Conservation (phyloP, 331 rosid genomes). For the Malus hybrid region DNA sequence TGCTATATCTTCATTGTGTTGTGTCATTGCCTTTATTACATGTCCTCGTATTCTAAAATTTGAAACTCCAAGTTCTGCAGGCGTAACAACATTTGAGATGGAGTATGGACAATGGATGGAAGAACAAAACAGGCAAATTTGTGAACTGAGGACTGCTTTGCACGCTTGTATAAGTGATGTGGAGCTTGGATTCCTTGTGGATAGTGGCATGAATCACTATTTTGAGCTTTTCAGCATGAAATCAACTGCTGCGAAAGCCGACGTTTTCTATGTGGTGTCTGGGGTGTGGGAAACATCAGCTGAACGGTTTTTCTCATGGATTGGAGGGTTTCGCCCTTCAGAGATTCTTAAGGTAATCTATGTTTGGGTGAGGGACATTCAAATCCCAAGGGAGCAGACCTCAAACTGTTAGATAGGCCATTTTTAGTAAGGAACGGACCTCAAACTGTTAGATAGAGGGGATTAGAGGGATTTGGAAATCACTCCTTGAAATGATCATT, state of each 20-base stretch:
- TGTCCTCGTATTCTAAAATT: slow-evolving; percentile 20
- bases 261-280: slow-evolving; percentile 69
- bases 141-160: slow-evolving; percentile 63
- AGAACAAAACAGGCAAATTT: slow-evolving; percentile 55
- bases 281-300: slow-evolving; percentile 89
- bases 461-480: no score
- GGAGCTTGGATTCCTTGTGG: slow-evolving; percentile 61
- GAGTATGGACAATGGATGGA: slow-evolving; percentile 78
- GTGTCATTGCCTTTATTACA: background rate
- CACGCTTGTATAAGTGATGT: slow-evolving; percentile 46
- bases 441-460: no score
- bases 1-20: slow-evolving; percentile 8
- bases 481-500: no score
- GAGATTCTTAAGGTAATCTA: slow-evolving; percentile 71
- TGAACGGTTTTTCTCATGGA: slow-evolving; percentile 83
- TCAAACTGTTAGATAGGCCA: no score
- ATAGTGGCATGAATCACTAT: slow-evolving; percentile 61
- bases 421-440: no score
- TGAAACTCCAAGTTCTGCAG: slow-evolving; percentile 32
- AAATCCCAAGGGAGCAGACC: no score
- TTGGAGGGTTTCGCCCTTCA: slow-evolving; percentile 96
- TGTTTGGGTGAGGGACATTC: no score
- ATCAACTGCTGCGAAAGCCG: slow-evolving; percentile 73
- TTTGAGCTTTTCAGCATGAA: slow-evolving; percentile 63
- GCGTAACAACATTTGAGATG: slow-evolving; percentile 59